Base-by-base conservation (phyloP, 805 yeast species). In the Kuraishia molischiana region DNA sequence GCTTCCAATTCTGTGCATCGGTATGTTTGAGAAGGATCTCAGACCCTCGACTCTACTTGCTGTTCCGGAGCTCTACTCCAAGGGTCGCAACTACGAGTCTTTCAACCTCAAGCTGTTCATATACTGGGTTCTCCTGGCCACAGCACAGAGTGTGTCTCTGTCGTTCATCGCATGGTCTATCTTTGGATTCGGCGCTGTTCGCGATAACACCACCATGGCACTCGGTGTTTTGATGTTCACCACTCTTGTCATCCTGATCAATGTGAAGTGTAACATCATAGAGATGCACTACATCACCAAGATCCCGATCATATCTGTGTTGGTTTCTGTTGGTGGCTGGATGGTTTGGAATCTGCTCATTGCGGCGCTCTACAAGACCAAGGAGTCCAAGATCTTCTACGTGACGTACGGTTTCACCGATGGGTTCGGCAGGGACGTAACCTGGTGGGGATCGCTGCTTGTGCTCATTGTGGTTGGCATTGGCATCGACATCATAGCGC, bases 1-100 rank as follows among this genome's bases (percentile, higher is more conserved):
- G 0, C 64, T 92, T 36, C 89, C 96, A 0, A 97, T 92, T 2
- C 58, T 92, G 29, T 83, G 94, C 51, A 67, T 92, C 38, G 99
- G 99, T n/a, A 85, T 89, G 77, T 82, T 92, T 58, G 95, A 90
- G 50, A 83, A 82, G 52, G 99, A 92, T 51, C 66, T 92, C 53
- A 69, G 77, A 35, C 95, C 97, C 1, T 75, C 92, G 1, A 90
- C 97, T 0, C 66, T 92, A 38, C 56, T 90, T 37, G 92, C 97
- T 0, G 83, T 87, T 4, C 99, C 99, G 0, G 96, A 89, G 56
- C 64, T 92, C 20, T 92, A 92, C 53, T 49, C 77, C 2, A 76
- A 69, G 35, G 97, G 97, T 2, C 71, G 92, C 39, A 62, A 72
- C 29, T 82, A 78, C 46, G 72, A 77, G 52, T 80, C 79, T 3